Evolutionary conservation across 192 early-diverging fungal genomes (phyloP).

Genomic region (Spizellomyces sp.): DNA sequence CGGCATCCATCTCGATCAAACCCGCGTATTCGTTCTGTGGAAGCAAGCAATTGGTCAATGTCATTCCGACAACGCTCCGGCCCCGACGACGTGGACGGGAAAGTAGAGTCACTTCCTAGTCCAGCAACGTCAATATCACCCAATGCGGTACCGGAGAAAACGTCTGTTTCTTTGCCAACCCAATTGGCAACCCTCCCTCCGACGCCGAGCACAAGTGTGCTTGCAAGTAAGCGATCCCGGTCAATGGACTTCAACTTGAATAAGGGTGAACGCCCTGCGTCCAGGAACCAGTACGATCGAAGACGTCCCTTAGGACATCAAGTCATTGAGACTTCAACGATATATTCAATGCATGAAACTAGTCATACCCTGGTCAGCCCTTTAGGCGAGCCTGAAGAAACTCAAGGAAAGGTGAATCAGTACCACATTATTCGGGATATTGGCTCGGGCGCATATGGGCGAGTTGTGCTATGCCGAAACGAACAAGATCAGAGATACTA

Average conservation of each 20-base stretch:
- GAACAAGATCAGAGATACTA: slow-evolving; percentile 48
- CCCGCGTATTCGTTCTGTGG: neutral
- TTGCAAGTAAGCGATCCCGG: slow-evolving; percentile 26
- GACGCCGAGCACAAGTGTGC: neutral
- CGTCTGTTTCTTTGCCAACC: slow-evolving; percentile 2
- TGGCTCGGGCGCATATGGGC: slow-evolving; percentile 56
- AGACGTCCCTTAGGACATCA: slow-evolving; percentile 14
- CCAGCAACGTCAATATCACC: neutral
- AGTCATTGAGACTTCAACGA: slow-evolving; percentile 38
- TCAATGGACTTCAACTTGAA: slow-evolving; percentile 33
- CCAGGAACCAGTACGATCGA: neutral
- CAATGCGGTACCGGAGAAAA: neutral
- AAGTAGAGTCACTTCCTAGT: neutral
- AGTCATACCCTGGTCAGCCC: slow-evolving; percentile 14
- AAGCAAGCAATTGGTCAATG: neutral
- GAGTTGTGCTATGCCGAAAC: slow-evolving; percentile 49
- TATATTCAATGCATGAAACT: slow-evolving; percentile 32
- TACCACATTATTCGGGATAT: slow-evolving; percentile 57
- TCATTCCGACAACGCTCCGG: neutral
- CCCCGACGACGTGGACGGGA: neutral
- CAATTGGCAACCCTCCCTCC: neutral
- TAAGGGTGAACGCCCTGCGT: neutral
- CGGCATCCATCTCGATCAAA: neutral
- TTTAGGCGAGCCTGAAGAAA: slow-evolving; percentile 35
- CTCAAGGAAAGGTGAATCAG: slow-evolving; percentile 60